These are phyloP conservation scores for Escovopsis weberi DNA, from an alignment of 2,329 filamentous ascomycete genomes.

Conservation along the genomic window DNA sequence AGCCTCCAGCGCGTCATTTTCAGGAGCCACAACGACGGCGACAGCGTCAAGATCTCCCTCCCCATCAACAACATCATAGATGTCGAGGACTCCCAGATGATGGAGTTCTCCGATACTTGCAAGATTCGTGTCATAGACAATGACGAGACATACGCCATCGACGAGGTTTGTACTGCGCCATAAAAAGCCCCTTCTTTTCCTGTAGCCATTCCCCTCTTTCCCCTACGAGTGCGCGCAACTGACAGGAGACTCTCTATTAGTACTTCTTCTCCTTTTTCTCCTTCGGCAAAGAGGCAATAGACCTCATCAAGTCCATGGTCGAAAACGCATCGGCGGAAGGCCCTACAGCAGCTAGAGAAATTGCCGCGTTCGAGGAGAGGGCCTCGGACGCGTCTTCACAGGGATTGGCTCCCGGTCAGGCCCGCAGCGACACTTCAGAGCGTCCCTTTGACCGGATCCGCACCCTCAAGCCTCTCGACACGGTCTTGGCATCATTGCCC, in stretches of 20 bases:
- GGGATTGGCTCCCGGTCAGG: conserved; percentile 15
- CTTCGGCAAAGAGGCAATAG: conserved; percentile 69
- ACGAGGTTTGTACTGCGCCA: conserved; percentile 87
- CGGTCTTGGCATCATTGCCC: conserved; percentile 46
- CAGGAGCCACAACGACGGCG: conserved; percentile 85
- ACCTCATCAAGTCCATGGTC: conserved; percentile 58
- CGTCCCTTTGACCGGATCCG: conserved; percentile 16
- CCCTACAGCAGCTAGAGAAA: conserved; percentile 11
- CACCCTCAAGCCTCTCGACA: conserved; percentile 33
- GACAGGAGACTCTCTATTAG: conserved; percentile 23
- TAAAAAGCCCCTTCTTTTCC: conserved; percentile 29
- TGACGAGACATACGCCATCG: conserved; percentile 85
- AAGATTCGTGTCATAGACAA: conserved; percentile 89
- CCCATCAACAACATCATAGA: conserved; percentile 83
- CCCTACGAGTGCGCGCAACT: background rate
- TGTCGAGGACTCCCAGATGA: conserved; percentile 78
- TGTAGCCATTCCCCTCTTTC: background rate
- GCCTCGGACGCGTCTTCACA: conserved; percentile 9
- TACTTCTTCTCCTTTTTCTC: conserved; percentile 97
- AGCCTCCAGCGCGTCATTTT: conserved; percentile 90
- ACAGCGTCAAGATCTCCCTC: conserved; percentile 90
- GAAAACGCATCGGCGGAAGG: conserved; percentile 42
- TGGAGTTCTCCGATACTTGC: conserved; percentile 85
- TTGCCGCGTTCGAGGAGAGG: conserved; percentile 7
- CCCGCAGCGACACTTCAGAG: conserved; percentile 7